Conservation (phyloP, 164 flowering plant species). For the Kingdonia uniflora region DNA sequence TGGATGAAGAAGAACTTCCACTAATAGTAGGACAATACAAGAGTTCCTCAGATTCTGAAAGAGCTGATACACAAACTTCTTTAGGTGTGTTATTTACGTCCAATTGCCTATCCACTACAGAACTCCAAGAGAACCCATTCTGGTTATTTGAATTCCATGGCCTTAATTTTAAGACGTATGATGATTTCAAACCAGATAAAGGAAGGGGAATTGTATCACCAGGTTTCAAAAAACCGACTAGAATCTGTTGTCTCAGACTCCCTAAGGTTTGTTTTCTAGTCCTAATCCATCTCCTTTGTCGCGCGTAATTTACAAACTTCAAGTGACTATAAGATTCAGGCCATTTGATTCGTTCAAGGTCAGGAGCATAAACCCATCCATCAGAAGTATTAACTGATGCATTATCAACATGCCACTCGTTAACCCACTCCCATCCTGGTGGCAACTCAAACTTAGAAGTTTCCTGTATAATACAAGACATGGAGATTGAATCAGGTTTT, state of each 20-base stretch:
- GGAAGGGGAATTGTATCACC: constrained; percentile 78
- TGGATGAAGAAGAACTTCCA: constrained; percentile 45
- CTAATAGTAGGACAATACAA: constrained; percentile 42
- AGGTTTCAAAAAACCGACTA: constrained; percentile 56
- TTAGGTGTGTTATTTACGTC: constrained; percentile 17
- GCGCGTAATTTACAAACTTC: constrained; percentile 42
- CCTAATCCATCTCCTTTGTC: constrained; percentile 80
- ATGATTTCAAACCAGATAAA: constrained; percentile 32
- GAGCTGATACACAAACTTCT: constrained; percentile 55
- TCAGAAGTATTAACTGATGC: constrained; percentile 43
- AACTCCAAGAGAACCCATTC: constrained; percentile 75
- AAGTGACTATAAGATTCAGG: constrained; percentile 41
- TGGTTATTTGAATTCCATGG: constrained; percentile 28
- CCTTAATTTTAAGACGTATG: constrained; percentile 43
- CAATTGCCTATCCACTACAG: constrained; percentile 29
- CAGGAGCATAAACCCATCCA: constrained; percentile 88
- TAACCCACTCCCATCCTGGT: constrained; percentile 70
- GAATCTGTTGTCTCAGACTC: constrained; percentile 28
- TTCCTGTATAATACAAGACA: constrained; percentile 24
- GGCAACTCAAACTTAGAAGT: constrained; percentile 34
- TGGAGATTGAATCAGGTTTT: too few relatives aligned
- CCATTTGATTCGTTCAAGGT: constrained; percentile 52
- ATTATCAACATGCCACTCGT: constrained; percentile 74
- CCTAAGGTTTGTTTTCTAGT: constrained; percentile 30
- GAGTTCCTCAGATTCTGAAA: constrained; percentile 57